phyloP scores from a whole-genome alignment of 75 land plant genomes.

The Ceratopteris richardii region DNA sequence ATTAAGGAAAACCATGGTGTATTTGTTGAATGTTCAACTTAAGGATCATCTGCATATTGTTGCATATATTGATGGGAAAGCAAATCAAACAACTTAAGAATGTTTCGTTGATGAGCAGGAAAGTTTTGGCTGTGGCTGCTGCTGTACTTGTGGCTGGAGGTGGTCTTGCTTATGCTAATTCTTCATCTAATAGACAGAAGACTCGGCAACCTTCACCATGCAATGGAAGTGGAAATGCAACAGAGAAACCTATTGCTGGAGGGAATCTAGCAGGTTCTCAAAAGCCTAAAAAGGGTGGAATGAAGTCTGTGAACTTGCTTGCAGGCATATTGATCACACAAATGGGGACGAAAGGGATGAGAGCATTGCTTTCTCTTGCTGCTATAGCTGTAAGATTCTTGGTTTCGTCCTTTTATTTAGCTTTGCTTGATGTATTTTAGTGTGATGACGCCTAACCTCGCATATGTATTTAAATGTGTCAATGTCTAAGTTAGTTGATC shows the following conservation, averaged over 20 bases:
- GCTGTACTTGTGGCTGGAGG: conserved; percentile 79
- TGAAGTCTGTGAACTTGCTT: conserved; percentile 68
- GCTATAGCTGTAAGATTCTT: conserved; percentile 59
- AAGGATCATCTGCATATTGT: too few species aligned
- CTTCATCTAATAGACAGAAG: conserved; percentile 19
- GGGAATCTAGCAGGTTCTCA: conserved; percentile 2
- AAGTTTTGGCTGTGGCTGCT: conserved; percentile 52
- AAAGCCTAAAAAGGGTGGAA: conserved; percentile 35
- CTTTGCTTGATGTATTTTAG: neutral
- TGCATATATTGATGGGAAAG: too few species aligned
- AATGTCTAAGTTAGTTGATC: too few species aligned
- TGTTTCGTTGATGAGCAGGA: conserved; percentile 29
- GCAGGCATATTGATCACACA: conserved; percentile 60
- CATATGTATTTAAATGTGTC: too few species aligned
- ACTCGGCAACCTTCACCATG: conserved; percentile 13
- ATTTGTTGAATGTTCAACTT: too few species aligned
- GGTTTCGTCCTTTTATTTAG: neutral
- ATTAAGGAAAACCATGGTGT: too few species aligned
- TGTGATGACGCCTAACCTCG: too few species aligned
- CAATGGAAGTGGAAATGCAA: conserved; percentile 13
- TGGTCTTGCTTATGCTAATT: conserved; percentile 66
- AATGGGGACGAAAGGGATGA: conserved; percentile 61
- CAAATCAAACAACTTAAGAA: too few species aligned
- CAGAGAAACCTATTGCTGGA: conserved; percentile 10
- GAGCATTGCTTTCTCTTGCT: conserved; percentile 52